A percentile compares a stretch with the other conserved stretches of the same genome.
Evolutionary conservation across 139 green algal species (phyloP).

Genomic region (Chlorella sp.): DNA sequence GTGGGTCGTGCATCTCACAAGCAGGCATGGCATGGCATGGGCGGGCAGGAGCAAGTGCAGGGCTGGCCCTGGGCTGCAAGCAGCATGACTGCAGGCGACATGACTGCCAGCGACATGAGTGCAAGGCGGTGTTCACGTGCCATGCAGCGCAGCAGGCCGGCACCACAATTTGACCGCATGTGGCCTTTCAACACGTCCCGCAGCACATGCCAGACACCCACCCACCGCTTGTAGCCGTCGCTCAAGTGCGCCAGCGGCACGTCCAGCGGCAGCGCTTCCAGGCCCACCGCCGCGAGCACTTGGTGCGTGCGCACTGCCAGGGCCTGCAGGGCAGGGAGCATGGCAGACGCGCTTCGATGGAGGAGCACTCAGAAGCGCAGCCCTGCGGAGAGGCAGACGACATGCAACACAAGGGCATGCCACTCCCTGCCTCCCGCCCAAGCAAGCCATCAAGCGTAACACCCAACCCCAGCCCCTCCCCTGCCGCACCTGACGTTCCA

Average conservation of each 20-base stretch:
- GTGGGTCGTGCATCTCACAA: too few relatives aligned
- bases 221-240: constrained; percentile 87
- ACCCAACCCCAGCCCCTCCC: too few relatives aligned
- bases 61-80: background rate
- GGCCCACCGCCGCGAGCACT: constrained; percentile 75
- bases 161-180: background rate
- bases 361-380: too few relatives aligned
- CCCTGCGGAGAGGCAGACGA: too few relatives aligned
- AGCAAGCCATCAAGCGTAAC: too few relatives aligned
- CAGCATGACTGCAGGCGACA: background rate
- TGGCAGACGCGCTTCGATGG: too few relatives aligned
- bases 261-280: constrained; percentile 70
- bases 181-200: background rate
- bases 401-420: too few relatives aligned
- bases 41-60: background rate
- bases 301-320: constrained; percentile 30
- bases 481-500: constrained; percentile 1
- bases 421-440: too few relatives aligned
- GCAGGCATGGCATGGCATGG: background rate
- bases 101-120: too few relatives aligned
- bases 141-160: too few relatives aligned
- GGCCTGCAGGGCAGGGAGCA: background rate
- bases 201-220: too few relatives aligned
- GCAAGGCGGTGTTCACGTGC: too few relatives aligned
- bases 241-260: constrained; percentile 70